Conservation (phyloP, 2,329 filamentous ascomycete species). For the Cercospora citrullina region DNA sequence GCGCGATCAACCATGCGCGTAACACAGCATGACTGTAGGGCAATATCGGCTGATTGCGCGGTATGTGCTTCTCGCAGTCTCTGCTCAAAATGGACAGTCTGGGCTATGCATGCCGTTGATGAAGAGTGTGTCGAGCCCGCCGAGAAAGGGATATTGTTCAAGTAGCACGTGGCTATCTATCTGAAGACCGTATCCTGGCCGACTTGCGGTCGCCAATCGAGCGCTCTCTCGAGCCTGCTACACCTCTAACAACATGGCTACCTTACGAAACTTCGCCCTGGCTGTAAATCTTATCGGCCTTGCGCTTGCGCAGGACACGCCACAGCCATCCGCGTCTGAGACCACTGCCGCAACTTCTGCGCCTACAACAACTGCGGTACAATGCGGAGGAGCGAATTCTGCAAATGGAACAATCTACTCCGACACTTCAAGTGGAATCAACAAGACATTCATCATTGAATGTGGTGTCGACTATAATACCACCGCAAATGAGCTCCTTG, state of each 20-base stretch:
- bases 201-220: neutral
- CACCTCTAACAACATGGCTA: neutral
- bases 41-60: neutral
- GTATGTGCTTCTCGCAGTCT: neutral
- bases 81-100: neutral
- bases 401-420: slow-evolving; percentile 29
- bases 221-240: neutral
- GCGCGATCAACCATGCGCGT: neutral
- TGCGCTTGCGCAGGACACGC: neutral
- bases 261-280: neutral
- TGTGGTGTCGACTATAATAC: slow-evolving; percentile 35
- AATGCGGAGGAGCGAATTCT: slow-evolving; percentile 22
- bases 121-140: slow-evolving; percentile 2
- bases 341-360: slow-evolving; percentile 17
- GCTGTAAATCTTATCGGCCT: neutral
- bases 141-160: neutral
- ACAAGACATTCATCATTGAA: slow-evolving; percentile 31
- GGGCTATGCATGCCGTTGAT: neutral
- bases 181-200: neutral
- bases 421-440: slow-evolving; percentile 24
- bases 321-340: neutral
- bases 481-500: neutral
- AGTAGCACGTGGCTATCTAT: neutral
- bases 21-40: neutral
- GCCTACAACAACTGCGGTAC: neutral